Conservation (phyloP, 108 stramenopile species). For the Skeletonema potamos region DNA sequence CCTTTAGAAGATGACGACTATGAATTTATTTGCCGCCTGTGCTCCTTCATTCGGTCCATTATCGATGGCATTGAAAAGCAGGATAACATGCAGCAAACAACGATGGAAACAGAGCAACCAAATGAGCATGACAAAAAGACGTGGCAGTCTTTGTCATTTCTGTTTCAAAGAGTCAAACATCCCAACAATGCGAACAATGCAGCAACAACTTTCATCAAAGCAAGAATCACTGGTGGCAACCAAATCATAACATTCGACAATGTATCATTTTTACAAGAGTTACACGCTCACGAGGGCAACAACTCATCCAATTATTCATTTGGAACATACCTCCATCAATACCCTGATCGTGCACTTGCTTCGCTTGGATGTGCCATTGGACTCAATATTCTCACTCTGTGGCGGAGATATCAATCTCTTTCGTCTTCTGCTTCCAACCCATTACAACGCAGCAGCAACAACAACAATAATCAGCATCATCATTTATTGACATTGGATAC, state of each 20-base stretch:
- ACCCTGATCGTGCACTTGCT: conserved; percentile 42
- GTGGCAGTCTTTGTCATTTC: conserved; percentile 31
- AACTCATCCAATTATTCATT: conserved; percentile 10
- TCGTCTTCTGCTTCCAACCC: not conserved
- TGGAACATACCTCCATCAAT: conserved; percentile 38
- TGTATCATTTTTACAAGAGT: conserved; percentile 30
- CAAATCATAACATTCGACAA: conserved; percentile 36
- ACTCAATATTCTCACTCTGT: conserved; percentile 29
- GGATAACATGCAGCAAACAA: conserved; percentile 6
- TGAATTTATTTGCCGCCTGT: conserved; percentile 37
- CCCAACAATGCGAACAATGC: not conserved
- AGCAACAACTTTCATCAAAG: conserved; percentile 4
- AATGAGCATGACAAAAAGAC: conserved; percentile 13
- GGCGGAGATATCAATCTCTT: conserved; percentile 17
- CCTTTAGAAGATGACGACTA: conserved; percentile 40
- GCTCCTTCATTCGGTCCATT: conserved; percentile 34
- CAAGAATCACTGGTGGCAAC: conserved; percentile 35
- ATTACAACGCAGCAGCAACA: not conserved
- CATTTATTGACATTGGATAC: conserved; percentile 24
- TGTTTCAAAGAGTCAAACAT: conserved; percentile 26
- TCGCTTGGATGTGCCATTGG: conserved; percentile 49
- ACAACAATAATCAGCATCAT: conserved; percentile 15
- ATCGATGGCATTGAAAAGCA: not conserved
- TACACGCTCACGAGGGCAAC: conserved; percentile 16
- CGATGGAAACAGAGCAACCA: conserved; percentile 5